A percentile compares a stretch with the other conserved stretches of the same genome.
phyloP scores from a whole-genome alignment of 2,329 filamentous ascomycete species.

The Hyphodiscus sp. region DNA sequence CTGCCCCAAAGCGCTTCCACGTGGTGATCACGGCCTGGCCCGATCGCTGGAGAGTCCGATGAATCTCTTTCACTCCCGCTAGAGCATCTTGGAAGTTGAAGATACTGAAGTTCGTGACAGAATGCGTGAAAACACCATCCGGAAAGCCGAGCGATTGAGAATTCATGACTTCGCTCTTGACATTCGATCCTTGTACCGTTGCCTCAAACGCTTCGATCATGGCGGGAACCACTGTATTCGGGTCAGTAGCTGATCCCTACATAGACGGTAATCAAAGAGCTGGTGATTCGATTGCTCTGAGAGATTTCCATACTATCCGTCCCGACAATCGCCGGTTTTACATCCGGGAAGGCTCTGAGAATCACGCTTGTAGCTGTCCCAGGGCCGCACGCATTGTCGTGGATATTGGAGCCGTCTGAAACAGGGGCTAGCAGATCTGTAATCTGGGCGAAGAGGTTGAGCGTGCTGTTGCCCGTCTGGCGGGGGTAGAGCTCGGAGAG shows the following conservation, averaged over 20 bases:
- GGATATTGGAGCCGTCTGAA: background rate
- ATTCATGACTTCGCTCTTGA: background rate
- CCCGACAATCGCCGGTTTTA: background rate
- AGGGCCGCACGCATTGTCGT: background rate
- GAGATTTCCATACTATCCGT: background rate
- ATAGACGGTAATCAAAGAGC: no score
- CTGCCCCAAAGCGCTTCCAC: slow-evolving; percentile 24
- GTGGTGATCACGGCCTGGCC: slow-evolving; percentile 25
- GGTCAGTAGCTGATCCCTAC: no score
- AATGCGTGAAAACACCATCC: slow-evolving; percentile 15
- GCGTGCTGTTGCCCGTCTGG: background rate
- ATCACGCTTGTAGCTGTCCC: background rate
- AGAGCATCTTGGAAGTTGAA: slow-evolving; percentile 25
- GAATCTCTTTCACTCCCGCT: slow-evolving; percentile 25
- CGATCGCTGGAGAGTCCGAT: slow-evolving; percentile 26
- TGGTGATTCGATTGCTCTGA: no score
- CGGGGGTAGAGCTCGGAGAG: background rate
- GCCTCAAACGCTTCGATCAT: background rate
- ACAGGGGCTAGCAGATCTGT: background rate
- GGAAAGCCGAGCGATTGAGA: background rate
- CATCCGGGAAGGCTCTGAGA: background rate
- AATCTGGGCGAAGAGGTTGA: background rate
- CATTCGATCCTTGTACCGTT: background rate
- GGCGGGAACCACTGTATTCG: background rate
- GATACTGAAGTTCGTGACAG: slow-evolving; percentile 29